Percentiles rank a stretch among this genome's conserved stretches.
These are phyloP conservation scores for Arthrobotrys conoides DNA, from an alignment of 2,329 filamentous ascomycete species.

Conservation along the genomic window DNA sequence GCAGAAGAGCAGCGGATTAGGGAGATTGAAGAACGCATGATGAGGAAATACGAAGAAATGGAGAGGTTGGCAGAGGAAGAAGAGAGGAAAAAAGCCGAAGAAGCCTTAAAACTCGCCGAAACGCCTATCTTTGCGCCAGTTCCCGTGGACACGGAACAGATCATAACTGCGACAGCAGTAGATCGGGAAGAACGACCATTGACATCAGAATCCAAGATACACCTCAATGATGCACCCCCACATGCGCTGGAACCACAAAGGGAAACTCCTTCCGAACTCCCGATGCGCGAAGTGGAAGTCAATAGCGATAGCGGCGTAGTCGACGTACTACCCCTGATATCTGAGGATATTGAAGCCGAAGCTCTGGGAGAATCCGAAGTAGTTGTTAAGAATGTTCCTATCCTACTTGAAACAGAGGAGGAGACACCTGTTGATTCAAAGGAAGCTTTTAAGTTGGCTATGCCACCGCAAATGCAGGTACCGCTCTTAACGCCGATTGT, in stretches of 20 bases:
- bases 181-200: not conserved
- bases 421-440: not conserved
- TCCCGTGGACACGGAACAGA: not conserved
- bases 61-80: conserved; percentile 49
- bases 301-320: conserved; percentile 12
- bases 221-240: not conserved
- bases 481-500: conserved; percentile 31
- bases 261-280: not conserved
- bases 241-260: not conserved
- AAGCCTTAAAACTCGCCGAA: not conserved
- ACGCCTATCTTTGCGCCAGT: not conserved
- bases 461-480: conserved; percentile 27
- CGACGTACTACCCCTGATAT: conserved; percentile 38
- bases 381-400: not conserved
- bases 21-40: conserved; percentile 50
- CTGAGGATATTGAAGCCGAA: conserved; percentile 33
- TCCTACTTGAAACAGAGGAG: not conserved
- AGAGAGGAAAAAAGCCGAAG: conserved; percentile 31
- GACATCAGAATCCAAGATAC: not conserved
- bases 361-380: conserved; percentile 1
- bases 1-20: conserved; percentile 46
- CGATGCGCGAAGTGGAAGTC: conserved; percentile 14
- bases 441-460: not conserved
- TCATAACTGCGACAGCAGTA: not conserved
- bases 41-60: conserved; percentile 51